Conservation (phyloP, 306 rosid species). For the Begonia loranthoides region DNA sequence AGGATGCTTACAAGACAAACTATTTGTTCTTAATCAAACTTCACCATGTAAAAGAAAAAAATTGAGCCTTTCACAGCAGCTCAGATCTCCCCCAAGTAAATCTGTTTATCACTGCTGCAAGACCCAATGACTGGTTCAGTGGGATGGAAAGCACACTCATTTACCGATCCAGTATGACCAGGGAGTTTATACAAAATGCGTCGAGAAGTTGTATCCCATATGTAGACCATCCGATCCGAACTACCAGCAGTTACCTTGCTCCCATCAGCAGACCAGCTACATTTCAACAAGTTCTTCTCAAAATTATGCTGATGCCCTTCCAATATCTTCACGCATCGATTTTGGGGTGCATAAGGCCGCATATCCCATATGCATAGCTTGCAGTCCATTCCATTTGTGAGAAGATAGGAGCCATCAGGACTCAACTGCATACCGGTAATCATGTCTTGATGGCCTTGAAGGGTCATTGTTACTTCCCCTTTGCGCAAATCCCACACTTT, state of each 20-base stretch:
- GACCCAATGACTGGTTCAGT: conserved; percentile 72
- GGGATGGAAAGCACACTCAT: conserved; percentile 76
- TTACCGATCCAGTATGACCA: conserved; percentile 79
- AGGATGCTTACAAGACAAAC: too few species aligned
- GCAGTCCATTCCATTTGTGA: conserved; percentile 94
- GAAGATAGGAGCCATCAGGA: conserved; percentile 97
- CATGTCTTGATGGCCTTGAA: conserved; percentile 96
- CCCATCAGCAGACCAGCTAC: conserved; percentile 90
- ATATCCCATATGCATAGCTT: conserved; percentile 94
- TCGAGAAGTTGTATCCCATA: conserved; percentile 86
- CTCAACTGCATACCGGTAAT: conserved; percentile 91
- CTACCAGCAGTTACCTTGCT: conserved; percentile 92
- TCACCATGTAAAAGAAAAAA: too few species aligned
- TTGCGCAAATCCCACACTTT: conserved; percentile 96
- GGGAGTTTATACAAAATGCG: conserved; percentile 91
- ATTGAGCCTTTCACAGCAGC: conserved; percentile 1
- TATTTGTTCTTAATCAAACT: too few species aligned
- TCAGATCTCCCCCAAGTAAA: conserved; percentile 83
- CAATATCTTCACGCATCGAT: conserved; percentile 79
- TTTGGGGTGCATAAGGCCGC: conserved; percentile 96
- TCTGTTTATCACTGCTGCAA: conserved; percentile 79
- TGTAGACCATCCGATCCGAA: conserved; percentile 84
- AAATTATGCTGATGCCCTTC: conserved; percentile 98
- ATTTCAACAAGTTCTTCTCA: conserved; percentile 74
- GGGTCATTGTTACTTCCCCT: conserved; percentile 80